These are phyloP conservation scores for Nicotiana otophora DNA, from an alignment of 257 asterid species.

Conservation along the genomic window DNA sequence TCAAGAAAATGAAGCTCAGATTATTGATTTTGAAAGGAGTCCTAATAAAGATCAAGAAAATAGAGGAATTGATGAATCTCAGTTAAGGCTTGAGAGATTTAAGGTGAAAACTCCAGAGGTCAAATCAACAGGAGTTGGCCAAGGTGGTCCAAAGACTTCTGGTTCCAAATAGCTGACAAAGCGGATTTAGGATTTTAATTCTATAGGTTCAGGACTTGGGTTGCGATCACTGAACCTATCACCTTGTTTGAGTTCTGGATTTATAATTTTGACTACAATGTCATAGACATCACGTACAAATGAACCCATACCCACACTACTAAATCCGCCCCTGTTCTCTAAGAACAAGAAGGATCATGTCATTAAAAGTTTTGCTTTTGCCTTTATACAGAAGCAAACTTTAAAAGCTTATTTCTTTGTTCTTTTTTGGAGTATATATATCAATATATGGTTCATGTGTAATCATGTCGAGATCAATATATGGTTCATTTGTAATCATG, in stretches of 20 bases:
- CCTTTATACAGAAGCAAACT: neutral
- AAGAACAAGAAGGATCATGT: neutral
- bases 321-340: neutral
- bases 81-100: neutral
- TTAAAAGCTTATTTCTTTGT: neutral
- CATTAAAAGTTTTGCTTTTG: neutral
- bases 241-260: too few species aligned
- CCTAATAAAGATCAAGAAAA: neutral
- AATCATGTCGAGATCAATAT: neutral
- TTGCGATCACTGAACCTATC: too few species aligned
- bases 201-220: too few species aligned
- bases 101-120: neutral
- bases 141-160: neutral
- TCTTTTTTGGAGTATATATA: neutral
- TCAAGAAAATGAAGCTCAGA: neutral
- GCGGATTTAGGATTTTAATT: too few species aligned
- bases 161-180: neutral
- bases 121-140: neutral
- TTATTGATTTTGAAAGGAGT: neutral
- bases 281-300: too few species aligned
- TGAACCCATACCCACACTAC: too few species aligned
- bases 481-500: too few species aligned
- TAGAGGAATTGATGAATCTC: slow-evolving; percentile 7
- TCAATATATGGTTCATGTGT: too few species aligned
- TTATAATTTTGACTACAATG: too few species aligned